Base-by-base conservation (phyloP, 1,139 yeast genomes). In the Hemisphaericaspora xylanilytica region DNA sequence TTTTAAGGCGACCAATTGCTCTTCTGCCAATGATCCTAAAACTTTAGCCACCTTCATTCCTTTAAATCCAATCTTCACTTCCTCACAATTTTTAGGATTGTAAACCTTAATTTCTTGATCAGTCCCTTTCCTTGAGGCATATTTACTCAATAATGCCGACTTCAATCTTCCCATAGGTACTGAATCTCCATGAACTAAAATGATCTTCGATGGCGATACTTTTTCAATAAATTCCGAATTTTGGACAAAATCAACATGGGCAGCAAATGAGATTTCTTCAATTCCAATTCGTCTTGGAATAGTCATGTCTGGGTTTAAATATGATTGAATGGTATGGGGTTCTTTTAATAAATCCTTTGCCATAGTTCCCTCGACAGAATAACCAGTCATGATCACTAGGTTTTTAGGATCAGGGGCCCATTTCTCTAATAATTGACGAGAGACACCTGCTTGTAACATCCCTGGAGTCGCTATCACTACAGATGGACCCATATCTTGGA, bases 371-470 rank as follows among this genome's bases (percentile, higher is more conserved):
- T 92, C 99, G 4, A 92, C 96, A 2, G 97, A 90, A 60, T 92
- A 92, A 65, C 99, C 99, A 0, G 99, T 94, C 59, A 92, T 65
- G 26, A 92, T 78, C 21, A 89, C 81, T 2, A 95, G 73, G 53
- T 92, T 92, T 53, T 88, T 85, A 3, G 95, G 86, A 54, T 92
- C 98, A 0, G 98, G 98, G 1, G 96, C 92, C 99, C 99, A 92
- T 58, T 85, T 79, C 56, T 92, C 99, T 29, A 92, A 70, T 33
- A 92, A 70, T 50, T 87, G 95, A 52, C 99, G 74, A 0, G 97
- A 89, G 3, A 90, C 83, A 47, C 98, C 98, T 53, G 86, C 90
- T 58, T 92, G 98, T 37, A 92, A 70, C 98, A 92, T 92, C 59
- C 99, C 98, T 0, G 98, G 99, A 32, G 95, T 81, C 0, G 98